Evolutionary conservation across 352 stramenopile species (phyloP), one percentile per base, ranked within the genome.

Genomic region (Phytophthora colocasiae): DNA sequence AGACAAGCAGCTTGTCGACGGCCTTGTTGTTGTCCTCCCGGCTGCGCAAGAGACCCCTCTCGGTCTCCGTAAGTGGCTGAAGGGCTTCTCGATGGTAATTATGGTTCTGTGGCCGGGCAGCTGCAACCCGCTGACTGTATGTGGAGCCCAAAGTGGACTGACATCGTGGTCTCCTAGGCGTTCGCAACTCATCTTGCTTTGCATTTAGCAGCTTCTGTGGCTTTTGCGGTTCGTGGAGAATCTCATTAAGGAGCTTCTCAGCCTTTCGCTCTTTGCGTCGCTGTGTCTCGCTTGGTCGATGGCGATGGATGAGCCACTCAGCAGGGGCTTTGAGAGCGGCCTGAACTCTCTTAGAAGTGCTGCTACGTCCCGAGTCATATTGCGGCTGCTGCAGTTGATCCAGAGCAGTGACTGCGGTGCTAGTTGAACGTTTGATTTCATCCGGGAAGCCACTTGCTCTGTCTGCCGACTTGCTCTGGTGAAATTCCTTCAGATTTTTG

Each of bases 221-320:
- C 6, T 58, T 36, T 0, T 34, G 15, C 4, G 43, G 15, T 19
- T 68, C 40, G 24, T 62, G 56, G 9, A 83, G 39, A 0, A 74
- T 65, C 10, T 70, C 61, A 10, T 72, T 29, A 8, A 91, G 59
- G 54, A 87, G 65, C 32, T 82, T 73, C n/a, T 89, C 71, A 12
- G 81, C 62, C 24, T 83, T 73, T 6, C 71, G 44, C 38, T 84
- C 68, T 34, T 77, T 73, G n/a, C 83, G 69, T 27, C 73, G 69
- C 11, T 72, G 66, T 7, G 66, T 82, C 38, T 64, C 59, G 26
- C 84, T 85, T 10, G 58, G 27, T 12, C 77, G 83, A 46, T 81
- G 69, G 15, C 80, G 78, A 47, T 89, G 80, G 50, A 91, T 82
- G 22, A 91, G 62, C 83, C 83, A 91, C 36, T 91, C 77, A 12